Conservation (phyloP, 352 stramenopile genomes). For the Pythium rishiriense region DNA sequence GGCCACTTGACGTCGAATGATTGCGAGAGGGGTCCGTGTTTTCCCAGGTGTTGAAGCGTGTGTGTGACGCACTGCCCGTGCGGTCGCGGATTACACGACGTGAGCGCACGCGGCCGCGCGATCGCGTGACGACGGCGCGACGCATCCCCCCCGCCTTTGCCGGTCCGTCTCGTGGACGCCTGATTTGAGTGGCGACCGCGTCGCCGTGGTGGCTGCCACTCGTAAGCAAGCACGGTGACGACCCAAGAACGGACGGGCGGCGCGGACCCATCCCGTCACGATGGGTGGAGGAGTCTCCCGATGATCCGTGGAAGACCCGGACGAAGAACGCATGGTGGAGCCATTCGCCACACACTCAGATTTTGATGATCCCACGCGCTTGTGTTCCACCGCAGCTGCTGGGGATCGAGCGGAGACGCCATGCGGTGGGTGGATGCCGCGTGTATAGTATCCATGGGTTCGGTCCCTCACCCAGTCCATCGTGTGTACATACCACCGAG, state of each 20-base stretch:
- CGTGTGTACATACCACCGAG: neutral
- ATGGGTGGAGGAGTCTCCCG: neutral
- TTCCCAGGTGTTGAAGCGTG: conserved; percentile 8
- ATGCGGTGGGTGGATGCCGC: neutral
- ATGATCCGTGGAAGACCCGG: neutral
- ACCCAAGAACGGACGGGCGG: neutral
- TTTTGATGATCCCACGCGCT: neutral
- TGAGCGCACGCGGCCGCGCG: neutral
- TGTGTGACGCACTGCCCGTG: conserved; percentile 15
- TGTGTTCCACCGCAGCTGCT: neutral
- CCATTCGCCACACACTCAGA: neutral
- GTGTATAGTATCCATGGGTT: too few relatives aligned
- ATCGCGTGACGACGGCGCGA: neutral
- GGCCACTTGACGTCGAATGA: neutral
- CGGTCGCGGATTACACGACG: neutral
- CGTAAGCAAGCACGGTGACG: neutral
- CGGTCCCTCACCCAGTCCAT: neutral
- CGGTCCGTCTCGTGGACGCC: neutral
- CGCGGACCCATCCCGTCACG: too few relatives aligned
- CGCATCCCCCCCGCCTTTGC: neutral
- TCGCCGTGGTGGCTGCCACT: neutral
- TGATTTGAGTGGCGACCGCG: neutral
- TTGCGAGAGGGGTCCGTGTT: conserved; percentile 2
- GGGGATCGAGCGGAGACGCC: neutral
- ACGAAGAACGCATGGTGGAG: neutral